phyloP scores from a whole-genome alignment of 1,284 basidiomycete species.

The Sporisorium exsertum region DNA sequence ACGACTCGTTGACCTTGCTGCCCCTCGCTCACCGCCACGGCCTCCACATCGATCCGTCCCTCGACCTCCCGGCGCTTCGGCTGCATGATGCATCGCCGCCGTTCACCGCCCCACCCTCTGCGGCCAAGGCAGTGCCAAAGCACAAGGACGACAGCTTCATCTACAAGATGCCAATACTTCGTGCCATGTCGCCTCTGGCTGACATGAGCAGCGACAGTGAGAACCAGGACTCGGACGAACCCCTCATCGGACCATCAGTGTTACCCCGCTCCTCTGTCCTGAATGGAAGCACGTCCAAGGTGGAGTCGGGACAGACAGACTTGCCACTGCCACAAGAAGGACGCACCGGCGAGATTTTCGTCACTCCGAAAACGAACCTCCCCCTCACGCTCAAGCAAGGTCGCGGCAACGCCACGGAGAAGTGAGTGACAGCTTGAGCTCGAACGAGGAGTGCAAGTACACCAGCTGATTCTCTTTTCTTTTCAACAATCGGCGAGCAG shows the following conservation, averaged over 20 bases:
- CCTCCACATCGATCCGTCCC: conserved; percentile 4
- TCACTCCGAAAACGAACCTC: conserved; percentile 10
- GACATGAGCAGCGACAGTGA: conserved; percentile 50
- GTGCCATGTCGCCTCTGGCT: conserved; percentile 37
- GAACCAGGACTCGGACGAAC: conserved; percentile 12
- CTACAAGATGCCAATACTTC: conserved; percentile 45
- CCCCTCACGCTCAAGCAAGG: conserved; percentile 14
- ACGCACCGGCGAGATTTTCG: conserved; percentile 42
- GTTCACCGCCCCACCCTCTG: background rate
- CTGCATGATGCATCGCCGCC: background rate
- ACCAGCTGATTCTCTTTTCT: background rate
- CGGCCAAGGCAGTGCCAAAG: background rate
- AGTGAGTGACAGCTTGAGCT: background rate
- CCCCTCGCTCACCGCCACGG: conserved; percentile 20
- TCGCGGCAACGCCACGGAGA: background rate
- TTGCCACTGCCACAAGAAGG: conserved; percentile 24
- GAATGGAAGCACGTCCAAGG: background rate
- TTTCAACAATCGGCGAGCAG: background rate
- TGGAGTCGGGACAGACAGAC: background rate
- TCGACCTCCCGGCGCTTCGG: conserved; percentile 11
- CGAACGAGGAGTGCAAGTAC: background rate
- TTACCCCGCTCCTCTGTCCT: background rate
- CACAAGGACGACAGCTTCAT: conserved; percentile 11
- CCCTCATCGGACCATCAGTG: background rate
- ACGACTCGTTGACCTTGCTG: conserved; percentile 20